Evolutionary conservation across 495 filamentous ascomycete genomes (phyloP), one percentile per base, ranked within the genome.

Genomic region (Trichoderma asperelloides): DNA sequence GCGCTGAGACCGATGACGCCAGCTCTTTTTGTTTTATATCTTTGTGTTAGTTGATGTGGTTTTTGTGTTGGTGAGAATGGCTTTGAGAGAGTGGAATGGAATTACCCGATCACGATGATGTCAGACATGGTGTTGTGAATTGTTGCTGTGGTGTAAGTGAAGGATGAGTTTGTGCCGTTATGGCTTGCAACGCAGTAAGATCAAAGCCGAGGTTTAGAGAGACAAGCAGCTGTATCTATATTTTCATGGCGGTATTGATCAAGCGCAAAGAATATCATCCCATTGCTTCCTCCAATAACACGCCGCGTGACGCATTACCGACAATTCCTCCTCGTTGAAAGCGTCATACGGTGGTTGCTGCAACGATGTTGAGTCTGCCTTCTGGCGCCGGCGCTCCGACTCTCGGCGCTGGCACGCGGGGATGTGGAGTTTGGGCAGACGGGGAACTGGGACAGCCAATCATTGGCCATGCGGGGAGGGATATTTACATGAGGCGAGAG

Each of bases 1-100:
- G 79, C 78, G 70, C 80, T 79, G 47, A 88, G 80, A 65, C 85
- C 86, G 69, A 81, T 82, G 18, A 87, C 82, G 45, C 86, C 86
- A 64, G 85, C 85, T 49, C 86, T 88, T 23, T 13, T 12, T 49
- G 16, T 2, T 1, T 47, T 4, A n/a, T 2, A 49, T 4, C 37
- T 23, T 15, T n/a, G 21, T 30, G 64, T 45, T 5, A 45, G 63
- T 39, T 11, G 57, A 28, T 18, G 15, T 4, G 0, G 28, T 18
- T n/a, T 0, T 11, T 63, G 33, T n/a, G 12, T 43, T 23, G 18
- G 0, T 6, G 23, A 64, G 33, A 2, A 11, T 13, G 40, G 15
- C n/a, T n/a, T n/a, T 2, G 62, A 13, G 8, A 23, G 27, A 43
- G n/a, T 9, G 16, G 4, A 47, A 40, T 9, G 16, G 4, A 47